Conservation (phyloP, 2,329 filamentous ascomycete genomes). For the Tolypocladium cylindrosporum region DNA sequence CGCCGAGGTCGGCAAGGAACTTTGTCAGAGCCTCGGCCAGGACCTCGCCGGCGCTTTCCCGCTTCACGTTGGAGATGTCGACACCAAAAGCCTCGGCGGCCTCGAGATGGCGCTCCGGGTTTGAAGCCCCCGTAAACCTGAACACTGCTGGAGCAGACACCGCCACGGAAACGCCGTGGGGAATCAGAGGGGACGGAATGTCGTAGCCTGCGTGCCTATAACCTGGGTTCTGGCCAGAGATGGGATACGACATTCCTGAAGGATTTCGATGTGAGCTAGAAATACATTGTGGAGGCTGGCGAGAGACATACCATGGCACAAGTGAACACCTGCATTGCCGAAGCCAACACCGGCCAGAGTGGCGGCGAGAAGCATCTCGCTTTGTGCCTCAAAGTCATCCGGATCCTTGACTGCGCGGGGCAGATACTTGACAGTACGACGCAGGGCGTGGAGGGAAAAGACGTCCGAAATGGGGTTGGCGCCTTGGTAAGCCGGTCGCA, state of each 20-base stretch:
- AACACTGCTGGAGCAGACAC: conserved; percentile 92
- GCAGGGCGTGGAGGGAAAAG: conserved; percentile 81
- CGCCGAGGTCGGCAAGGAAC: conserved; percentile 76
- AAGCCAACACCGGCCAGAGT: conserved; percentile 94
- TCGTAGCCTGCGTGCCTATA: conserved; percentile 87
- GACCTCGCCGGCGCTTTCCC: conserved; percentile 81
- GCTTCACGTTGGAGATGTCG: conserved; percentile 78
- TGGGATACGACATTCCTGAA: conserved; percentile 88
- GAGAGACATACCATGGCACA: conserved; percentile 43
- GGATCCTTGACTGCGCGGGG: conserved; percentile 80
- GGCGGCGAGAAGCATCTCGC: conserved; percentile 88
- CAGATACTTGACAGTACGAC: conserved; percentile 81
- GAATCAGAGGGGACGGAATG: conserved; percentile 69
- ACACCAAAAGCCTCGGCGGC: conserved; percentile 88
- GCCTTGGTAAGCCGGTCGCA: conserved; percentile 89
- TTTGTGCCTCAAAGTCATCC: conserved; percentile 86
- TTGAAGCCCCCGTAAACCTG: conserved; percentile 81
- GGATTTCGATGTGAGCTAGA: neutral
- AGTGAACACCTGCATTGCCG: conserved; percentile 92
- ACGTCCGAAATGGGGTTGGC: conserved; percentile 97
- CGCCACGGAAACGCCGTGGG: conserved; percentile 90
- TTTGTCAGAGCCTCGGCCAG: conserved; percentile 71
- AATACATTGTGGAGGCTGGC: neutral
- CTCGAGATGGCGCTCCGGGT: conserved; percentile 81
- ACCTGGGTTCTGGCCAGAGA: conserved; percentile 84